phyloP scores from a whole-genome alignment of 2,329 filamentous ascomycete genomes.

The Epichloe bromicola region DNA sequence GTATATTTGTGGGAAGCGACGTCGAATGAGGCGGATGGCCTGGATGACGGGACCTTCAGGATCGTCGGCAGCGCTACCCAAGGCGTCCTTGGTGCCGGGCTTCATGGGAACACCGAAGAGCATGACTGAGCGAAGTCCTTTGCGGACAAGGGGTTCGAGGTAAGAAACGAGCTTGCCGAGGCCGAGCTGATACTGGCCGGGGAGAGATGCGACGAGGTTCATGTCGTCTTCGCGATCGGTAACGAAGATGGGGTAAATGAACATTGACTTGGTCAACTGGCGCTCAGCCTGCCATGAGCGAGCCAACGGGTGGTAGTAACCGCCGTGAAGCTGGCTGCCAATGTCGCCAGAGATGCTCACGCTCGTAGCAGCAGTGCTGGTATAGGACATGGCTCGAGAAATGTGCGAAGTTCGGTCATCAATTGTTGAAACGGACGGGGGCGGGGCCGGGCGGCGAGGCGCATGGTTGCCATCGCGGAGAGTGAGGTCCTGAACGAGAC shows the following conservation, averaged over 20 bases:
- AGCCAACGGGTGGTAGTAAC: conserved; percentile 68
- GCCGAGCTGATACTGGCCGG: conserved; percentile 79
- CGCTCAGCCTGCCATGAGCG: conserved; percentile 74
- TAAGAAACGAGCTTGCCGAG: conserved; percentile 76
- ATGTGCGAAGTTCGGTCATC: conserved; percentile 49
- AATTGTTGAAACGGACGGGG: conserved; percentile 38
- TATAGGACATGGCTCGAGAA: conserved; percentile 51
- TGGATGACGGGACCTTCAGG: conserved; percentile 84
- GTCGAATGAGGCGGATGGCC: conserved; percentile 69
- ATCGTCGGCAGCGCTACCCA: conserved; percentile 87
- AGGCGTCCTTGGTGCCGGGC: conserved; percentile 71
- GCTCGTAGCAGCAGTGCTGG: conserved; percentile 53
- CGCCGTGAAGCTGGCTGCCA: conserved; percentile 70
- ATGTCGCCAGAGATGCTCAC: conserved; percentile 64
- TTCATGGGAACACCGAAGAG: conserved; percentile 87
- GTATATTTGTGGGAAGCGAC: conserved; percentile 80
- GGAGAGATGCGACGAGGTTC: conserved; percentile 76
- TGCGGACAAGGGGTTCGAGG: conserved; percentile 73
- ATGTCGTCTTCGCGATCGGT: conserved; percentile 92
- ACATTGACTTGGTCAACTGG: conserved; percentile 90
- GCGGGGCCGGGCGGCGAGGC: conserved; percentile 31
- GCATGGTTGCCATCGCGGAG: conserved; percentile 39
- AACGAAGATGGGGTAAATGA: conserved; percentile 95
- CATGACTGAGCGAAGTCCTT: conserved; percentile 85
- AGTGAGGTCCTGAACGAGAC: conserved; percentile 51